phyloP scores from a whole-genome alignment of 1,284 basidiomycete genomes.

The Cutaneotrichosporon mucoides region DNA sequence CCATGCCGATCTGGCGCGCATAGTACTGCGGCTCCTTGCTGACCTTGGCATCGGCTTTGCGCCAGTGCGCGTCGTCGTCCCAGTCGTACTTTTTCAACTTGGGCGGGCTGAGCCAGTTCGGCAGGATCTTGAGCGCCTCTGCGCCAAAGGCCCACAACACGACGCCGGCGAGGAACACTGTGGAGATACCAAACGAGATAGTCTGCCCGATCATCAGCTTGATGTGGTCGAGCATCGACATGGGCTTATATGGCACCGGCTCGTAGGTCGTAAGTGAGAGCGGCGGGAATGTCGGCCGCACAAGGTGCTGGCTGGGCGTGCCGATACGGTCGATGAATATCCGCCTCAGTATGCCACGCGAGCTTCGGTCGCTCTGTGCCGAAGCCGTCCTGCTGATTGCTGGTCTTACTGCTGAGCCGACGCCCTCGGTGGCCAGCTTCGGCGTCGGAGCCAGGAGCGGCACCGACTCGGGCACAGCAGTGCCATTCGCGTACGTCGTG shows the following conservation, averaged over 20 bases:
- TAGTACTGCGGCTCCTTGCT: constrained; percentile 59
- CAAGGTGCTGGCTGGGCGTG: constrained; percentile 46
- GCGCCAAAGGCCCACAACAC: constrained; percentile 48
- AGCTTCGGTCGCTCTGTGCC: constrained; percentile 27
- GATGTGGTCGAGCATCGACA: constrained; percentile 33
- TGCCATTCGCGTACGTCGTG: too few species aligned
- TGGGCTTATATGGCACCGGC: constrained; percentile 35
- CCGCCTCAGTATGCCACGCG: constrained; percentile 37
- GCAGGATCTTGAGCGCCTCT: constrained; percentile 36
- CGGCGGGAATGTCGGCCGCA: constrained; percentile 49
- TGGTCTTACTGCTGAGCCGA: neutral
- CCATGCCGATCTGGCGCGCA: constrained; percentile 56
- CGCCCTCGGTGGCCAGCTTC: too few species aligned
- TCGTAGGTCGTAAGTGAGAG: constrained; percentile 45
- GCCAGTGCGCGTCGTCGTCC: constrained; percentile 55
- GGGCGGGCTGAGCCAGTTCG: constrained; percentile 34
- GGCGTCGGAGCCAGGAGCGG: too few species aligned
- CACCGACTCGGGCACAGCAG: too few species aligned
- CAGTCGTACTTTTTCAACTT: constrained; percentile 46
- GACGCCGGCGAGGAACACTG: constrained; percentile 53
- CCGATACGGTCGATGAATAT: constrained; percentile 47
- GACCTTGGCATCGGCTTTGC: constrained; percentile 51
- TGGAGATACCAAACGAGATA: constrained; percentile 53
- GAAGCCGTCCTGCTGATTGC: constrained; percentile 30
- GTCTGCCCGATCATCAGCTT: constrained; percentile 52